Percentiles rank a stretch among this genome's conserved stretches.
Conservation (phyloP, 73 alveolate genomes). For the Tetrahymena malaccensis region DNA sequence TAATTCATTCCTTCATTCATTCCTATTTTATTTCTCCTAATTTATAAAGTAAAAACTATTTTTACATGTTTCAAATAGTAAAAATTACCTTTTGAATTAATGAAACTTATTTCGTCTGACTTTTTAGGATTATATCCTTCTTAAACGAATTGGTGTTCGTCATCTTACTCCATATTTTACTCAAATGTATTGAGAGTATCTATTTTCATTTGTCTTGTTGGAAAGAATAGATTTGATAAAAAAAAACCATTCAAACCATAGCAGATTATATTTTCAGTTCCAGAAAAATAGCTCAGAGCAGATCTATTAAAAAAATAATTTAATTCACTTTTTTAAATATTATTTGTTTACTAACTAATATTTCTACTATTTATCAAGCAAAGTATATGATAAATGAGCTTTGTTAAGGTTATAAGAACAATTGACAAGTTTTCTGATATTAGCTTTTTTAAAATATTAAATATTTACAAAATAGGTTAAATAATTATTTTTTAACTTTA, state of each 20-base stretch:
- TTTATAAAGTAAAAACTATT: not conserved
- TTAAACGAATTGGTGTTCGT: not conserved
- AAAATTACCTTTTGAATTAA: not conserved
- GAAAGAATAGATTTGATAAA: not conserved
- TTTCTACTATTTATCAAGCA: not conserved
- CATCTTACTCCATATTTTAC: not conserved
- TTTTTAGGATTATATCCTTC: not conserved
- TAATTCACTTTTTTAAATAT: not conserved
- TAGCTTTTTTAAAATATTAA: not conserved
- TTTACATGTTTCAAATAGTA: not conserved
- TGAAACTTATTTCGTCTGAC: not conserved
- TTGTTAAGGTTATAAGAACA: not conserved
- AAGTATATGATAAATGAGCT: not conserved
- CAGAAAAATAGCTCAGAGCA: not conserved
- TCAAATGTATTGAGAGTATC: not conserved
- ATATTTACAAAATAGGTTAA: too few relatives aligned
- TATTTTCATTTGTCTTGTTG: not conserved
- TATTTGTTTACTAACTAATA: not conserved
- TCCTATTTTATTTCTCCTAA: not conserved
- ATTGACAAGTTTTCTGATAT: not conserved
- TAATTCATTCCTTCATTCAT: not conserved
- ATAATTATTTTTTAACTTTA: too few relatives aligned
- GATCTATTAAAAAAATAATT: not conserved
- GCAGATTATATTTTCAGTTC: not conserved
- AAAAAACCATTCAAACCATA: not conserved